Percentiles rank a stretch among this genome's conserved stretches.
Conservation (phyloP, 352 stramenopile species). For the Phytophthora macrochlamydospora region DNA sequence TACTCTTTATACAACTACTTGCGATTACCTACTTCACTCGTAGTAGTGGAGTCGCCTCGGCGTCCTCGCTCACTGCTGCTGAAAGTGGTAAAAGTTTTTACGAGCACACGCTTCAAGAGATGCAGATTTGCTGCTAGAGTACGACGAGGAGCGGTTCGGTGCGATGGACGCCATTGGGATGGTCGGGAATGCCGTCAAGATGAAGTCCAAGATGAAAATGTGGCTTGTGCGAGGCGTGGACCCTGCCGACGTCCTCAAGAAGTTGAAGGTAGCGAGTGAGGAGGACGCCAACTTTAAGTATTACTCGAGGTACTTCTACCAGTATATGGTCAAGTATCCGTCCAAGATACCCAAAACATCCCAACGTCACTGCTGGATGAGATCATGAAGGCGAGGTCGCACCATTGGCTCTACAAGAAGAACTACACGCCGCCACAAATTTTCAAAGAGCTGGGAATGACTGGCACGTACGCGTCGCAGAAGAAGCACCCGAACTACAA, state of each 20-base stretch:
- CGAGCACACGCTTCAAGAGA: no score
- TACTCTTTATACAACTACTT: background rate
- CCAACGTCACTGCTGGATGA: conserved; percentile 2
- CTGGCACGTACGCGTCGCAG: conserved; percentile 7
- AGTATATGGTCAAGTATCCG: conserved; percentile 24
- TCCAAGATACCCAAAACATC: conserved; percentile 7
- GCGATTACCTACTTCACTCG: background rate
- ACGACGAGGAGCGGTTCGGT: conserved; percentile 7
- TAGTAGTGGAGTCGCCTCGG: background rate
- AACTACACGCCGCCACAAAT: conserved; percentile 17
- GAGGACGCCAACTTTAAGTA: conserved; percentile 28
- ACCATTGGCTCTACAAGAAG: conserved; percentile 7
- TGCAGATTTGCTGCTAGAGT: background rate
- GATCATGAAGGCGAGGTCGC: conserved; percentile 17
- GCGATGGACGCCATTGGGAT: conserved; percentile 1
- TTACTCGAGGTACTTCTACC: conserved; percentile 26
- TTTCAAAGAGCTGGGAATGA: conserved; percentile 17
- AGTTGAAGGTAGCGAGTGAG: conserved; percentile 10
- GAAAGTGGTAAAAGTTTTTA: no score
- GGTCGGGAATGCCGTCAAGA: conserved; percentile 11
- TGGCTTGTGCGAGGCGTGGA: conserved; percentile 9
- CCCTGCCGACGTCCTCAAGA: conserved; percentile 13
- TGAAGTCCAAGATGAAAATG: conserved; percentile 12
- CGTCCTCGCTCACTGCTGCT: background rate
- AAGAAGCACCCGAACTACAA: conserved; percentile 8